phyloP scores from a whole-genome alignment of 768 basidiomycete species.

The Tylopilus rubrobrunneus region DNA sequence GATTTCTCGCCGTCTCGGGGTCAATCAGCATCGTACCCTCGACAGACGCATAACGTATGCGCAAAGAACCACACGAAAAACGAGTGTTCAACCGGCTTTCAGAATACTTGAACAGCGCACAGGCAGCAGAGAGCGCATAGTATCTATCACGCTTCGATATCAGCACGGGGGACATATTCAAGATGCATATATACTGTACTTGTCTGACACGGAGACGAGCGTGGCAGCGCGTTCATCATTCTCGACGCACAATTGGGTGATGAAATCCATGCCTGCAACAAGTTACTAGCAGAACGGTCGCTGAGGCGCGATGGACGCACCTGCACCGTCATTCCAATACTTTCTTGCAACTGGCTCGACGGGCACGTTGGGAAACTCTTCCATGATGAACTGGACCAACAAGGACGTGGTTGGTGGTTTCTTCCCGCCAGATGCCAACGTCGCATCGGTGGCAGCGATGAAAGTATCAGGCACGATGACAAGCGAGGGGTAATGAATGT shows the following conservation, averaged over 20 bases:
- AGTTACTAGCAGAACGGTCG: background rate
- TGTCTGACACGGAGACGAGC: conserved; percentile 73
- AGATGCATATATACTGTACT: conserved; percentile 50
- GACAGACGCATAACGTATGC: conserved; percentile 71
- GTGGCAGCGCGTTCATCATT: conserved; percentile 81
- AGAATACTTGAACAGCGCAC: conserved; percentile 84
- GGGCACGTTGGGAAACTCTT: conserved; percentile 66
- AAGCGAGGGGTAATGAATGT: conserved; percentile 64
- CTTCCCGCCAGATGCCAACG: conserved; percentile 42
- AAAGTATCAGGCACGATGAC: conserved; percentile 84
- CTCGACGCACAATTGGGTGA: conserved; percentile 73
- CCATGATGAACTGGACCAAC: conserved; percentile 66
- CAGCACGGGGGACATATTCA: background rate
- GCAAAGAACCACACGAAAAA: conserved; percentile 66
- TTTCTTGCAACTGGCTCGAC: conserved; percentile 71
- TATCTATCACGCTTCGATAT: conserved; percentile 48
- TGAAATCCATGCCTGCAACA: conserved; percentile 65
- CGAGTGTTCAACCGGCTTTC: conserved; percentile 66
- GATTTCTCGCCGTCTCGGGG: conserved; percentile 78
- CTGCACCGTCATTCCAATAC: conserved; percentile 83
- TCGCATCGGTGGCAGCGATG: conserved; percentile 52
- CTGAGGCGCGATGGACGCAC: conserved; percentile 33
- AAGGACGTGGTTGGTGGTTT: conserved; percentile 49
- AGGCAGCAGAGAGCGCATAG: conserved; percentile 81
- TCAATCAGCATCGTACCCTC: conserved; percentile 97